Evolutionary conservation across 495 filamentous ascomycete species (phyloP).

Genomic region (Penicillium manginii): DNA sequence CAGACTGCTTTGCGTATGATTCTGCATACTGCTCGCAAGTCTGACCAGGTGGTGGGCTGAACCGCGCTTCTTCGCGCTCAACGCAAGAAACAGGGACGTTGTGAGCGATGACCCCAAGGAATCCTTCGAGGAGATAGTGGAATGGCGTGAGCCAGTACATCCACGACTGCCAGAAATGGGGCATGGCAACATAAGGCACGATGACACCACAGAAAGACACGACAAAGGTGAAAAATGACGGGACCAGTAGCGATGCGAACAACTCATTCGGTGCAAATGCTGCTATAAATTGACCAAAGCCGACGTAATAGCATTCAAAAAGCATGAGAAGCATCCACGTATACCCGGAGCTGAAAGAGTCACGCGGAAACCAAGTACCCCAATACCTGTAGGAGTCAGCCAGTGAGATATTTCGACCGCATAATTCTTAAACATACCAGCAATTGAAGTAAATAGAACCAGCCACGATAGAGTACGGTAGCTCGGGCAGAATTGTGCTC

Average conservation of each 20-base stretch:
- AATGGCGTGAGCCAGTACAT: slow-evolving; percentile 72
- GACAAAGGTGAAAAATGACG: slow-evolving; percentile 66
- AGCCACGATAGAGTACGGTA: slow-evolving; percentile 56
- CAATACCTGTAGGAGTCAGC: slow-evolving; percentile 36
- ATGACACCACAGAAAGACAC: slow-evolving; percentile 67
- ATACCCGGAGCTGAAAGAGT: slow-evolving; percentile 58
- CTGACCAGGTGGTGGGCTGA: slow-evolving; percentile 53
- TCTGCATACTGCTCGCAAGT: slow-evolving; percentile 58
- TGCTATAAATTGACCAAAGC: slow-evolving; percentile 77
- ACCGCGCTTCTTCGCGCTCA: slow-evolving; percentile 58
- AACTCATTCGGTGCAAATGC: slow-evolving; percentile 73
- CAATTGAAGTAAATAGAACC: slow-evolving; percentile 60
- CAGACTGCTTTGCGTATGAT: slow-evolving; percentile 43
- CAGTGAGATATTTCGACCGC: not conserved
- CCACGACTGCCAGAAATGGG: slow-evolving; percentile 67
- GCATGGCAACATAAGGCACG: slow-evolving; percentile 57
- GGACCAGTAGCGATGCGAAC: slow-evolving; percentile 69
- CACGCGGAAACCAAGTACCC: slow-evolving; percentile 57
- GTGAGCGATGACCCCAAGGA: slow-evolving; percentile 59
- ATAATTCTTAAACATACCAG: slow-evolving; percentile 46
- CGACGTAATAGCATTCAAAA: slow-evolving; percentile 74
- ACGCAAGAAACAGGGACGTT: slow-evolving; percentile 58
- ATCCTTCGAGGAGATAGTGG: slow-evolving; percentile 62
- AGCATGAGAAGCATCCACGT: slow-evolving; percentile 64
- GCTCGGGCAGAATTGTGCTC: slow-evolving; percentile 52